Conservation (phyloP, 805 yeast species). For the Lachancea sp. region DNA sequence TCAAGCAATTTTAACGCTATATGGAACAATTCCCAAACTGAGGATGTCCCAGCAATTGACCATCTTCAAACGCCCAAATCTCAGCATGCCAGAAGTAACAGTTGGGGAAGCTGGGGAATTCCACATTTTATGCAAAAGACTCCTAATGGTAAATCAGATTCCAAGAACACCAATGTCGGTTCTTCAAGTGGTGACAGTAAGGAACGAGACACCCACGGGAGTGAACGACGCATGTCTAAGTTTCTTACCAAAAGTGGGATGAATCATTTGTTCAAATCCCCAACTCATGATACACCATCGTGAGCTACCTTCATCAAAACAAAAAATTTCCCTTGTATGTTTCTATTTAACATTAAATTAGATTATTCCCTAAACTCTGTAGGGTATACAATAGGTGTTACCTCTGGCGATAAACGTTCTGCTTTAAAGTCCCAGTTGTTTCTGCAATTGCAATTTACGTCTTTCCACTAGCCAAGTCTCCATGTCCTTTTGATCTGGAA, state of each 20-base stretch:
- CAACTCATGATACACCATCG: conserved; percentile 20
- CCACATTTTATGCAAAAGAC: conserved; percentile 9
- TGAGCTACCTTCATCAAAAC: not conserved
- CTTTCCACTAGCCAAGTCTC: conserved; percentile 42
- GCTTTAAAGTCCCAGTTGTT: conserved; percentile 18
- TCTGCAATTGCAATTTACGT: conserved; percentile 39
- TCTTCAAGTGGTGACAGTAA: conserved; percentile 2
- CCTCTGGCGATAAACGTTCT: too few species aligned
- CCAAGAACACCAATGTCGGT: not conserved
- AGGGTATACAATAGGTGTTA: not conserved
- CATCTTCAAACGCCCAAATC: conserved; percentile 6
- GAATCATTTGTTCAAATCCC: conserved; percentile 24
- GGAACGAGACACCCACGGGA: conserved; percentile 10
- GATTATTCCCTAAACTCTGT: not conserved
- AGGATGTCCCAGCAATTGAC: not conserved
- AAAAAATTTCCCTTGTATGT: too few species aligned
- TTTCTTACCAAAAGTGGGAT: conserved; percentile 25
- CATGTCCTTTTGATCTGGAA: conserved; percentile 38
- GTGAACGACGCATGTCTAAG: conserved; percentile 25
- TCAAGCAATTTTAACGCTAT: conserved; percentile 25
- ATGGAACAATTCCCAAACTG: conserved; percentile 18
- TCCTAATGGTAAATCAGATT: conserved; percentile 5
- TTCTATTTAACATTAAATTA: too few species aligned
- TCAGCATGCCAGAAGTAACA: conserved; percentile 4
- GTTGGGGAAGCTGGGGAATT: conserved; percentile 10